These are phyloP conservation scores for Firmiana major DNA, from an alignment of 345 rosid genomes.

Conservation along the genomic window DNA sequence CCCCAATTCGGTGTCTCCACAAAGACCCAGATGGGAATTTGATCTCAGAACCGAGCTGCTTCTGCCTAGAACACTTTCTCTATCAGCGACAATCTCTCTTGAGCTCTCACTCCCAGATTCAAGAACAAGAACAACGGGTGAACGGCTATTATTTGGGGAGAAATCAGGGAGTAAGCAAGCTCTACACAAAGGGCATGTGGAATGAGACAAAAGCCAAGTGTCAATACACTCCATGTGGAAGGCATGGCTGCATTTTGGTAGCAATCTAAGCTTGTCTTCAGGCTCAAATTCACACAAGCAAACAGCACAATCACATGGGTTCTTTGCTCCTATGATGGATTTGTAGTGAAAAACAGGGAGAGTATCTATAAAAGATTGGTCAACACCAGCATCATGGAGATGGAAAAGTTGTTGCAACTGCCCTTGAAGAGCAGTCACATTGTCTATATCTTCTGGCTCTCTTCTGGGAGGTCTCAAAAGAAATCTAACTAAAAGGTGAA, in stretches of 20 bases:
- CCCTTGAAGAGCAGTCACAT: slow-evolving; percentile 84
- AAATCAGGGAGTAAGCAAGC: slow-evolving; percentile 67
- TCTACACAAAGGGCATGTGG: slow-evolving; percentile 94
- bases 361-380: slow-evolving; percentile 90
- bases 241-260: slow-evolving; percentile 97
- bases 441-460: slow-evolving; percentile 57
- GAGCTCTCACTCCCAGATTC: slow-evolving; percentile 90
- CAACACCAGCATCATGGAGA: slow-evolving; percentile 91
- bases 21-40: slow-evolving; percentile 40
- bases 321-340: slow-evolving; percentile 63
- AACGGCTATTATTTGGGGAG: slow-evolving; percentile 33
- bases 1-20: slow-evolving; percentile 37
- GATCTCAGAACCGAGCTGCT: slow-evolving; percentile 34
- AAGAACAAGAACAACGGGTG: slow-evolving; percentile 70
- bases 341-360: slow-evolving; percentile 86
- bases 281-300: slow-evolving; percentile 89
- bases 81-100: slow-evolving; percentile 51
- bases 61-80: slow-evolving; percentile 37
- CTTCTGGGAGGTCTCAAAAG: slow-evolving; percentile 57
- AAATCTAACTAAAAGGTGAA: slow-evolving; percentile 77
- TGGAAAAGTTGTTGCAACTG: slow-evolving; percentile 92
- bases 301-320: slow-evolving; percentile 94
- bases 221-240: slow-evolving; percentile 97
- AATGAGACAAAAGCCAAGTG: slow-evolving; percentile 96
- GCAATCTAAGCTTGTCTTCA: slow-evolving; percentile 83